Base-by-base conservation (phyloP, 345 rosid species). In the Cardiospermum halicacabum region DNA sequence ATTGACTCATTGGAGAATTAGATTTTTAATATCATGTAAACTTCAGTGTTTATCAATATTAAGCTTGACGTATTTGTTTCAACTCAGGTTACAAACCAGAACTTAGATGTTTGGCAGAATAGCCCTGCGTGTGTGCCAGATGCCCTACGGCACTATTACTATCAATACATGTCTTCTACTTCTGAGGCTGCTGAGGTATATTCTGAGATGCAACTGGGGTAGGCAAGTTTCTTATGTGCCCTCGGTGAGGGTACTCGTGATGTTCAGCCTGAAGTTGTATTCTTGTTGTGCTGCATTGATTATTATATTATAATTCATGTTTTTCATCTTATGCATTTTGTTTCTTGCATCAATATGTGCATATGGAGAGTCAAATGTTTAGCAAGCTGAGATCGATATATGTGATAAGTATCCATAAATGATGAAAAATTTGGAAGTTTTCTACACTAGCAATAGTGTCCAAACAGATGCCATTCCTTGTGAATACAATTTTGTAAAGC, bases 101-200 rank as follows among this genome's bases (percentile, higher is more conserved):
- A 90, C 72, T 80, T 93, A 59, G 97, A 93, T 63, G 82, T 80
- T 65, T 86, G 96, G 98, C 82, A 86, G 81, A 82, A 84, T 70
- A 80, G 90, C 63, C 88, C 97, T 53, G 98, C 98, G 54, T 56
- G 70, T 47, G 96, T 90, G 27, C 90, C 92, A 56, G 97, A 93
- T 86, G 98, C 98, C 47, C 74, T 93, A 70, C 92, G 96, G 64
- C 94, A 86, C 74, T 93, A 88, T 75, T 93, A 93, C 66, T 93
- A 93, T 81, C 96, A 93, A 69, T 90, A 93, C 77, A 97, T 93
- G 72, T 93, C 97, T 11, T 93, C 97, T 72, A 89, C 96, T 65
- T 57, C 96, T 47, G 89, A 85, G 74, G 98, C 97, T 74, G 98
- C 98, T 67, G 96, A 93, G 98, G 97, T 81, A 74, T 70, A 59